Percentiles rank a stretch among this genome's conserved stretches.
These are phyloP conservation scores for Cercophora sp. DNA, from an alignment of 495 filamentous ascomycete species.

Conservation along the genomic window DNA sequence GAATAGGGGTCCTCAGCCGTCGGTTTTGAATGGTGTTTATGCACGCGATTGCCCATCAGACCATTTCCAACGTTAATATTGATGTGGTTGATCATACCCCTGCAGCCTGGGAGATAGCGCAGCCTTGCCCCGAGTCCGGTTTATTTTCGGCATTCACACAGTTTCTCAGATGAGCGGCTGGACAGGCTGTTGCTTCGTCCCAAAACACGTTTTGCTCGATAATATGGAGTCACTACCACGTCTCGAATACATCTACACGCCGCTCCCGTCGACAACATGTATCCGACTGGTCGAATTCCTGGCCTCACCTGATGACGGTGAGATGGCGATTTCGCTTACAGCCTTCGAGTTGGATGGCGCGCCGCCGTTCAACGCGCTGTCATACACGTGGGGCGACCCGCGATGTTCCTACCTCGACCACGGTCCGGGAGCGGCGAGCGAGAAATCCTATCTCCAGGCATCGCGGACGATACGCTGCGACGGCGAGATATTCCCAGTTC, in stretches of 20 bases:
- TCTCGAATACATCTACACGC: not conserved
- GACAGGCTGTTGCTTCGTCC: no score
- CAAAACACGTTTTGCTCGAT: not conserved
- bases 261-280: not conserved
- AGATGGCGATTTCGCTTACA: not conserved
- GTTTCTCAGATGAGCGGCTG: no score
- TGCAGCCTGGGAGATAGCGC: not conserved
- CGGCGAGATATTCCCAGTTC: not conserved
- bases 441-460: not conserved
- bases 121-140: not conserved
- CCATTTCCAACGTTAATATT: not conserved
- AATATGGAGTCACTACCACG: not conserved
- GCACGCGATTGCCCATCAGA: not conserved
- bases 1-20: not conserved
- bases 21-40: not conserved
- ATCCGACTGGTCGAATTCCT: not conserved
- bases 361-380: not conserved
- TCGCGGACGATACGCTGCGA: not conserved
- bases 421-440: not conserved
- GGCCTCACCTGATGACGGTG: not conserved
- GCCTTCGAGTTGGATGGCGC: not conserved
- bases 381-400: not conserved
- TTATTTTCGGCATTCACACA: not conserved
- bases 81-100: not conserved
- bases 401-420: not conserved